Evolutionary conservation across 164 flowering plant genomes (phyloP).

Genomic region (Magnolia sinica): DNA sequence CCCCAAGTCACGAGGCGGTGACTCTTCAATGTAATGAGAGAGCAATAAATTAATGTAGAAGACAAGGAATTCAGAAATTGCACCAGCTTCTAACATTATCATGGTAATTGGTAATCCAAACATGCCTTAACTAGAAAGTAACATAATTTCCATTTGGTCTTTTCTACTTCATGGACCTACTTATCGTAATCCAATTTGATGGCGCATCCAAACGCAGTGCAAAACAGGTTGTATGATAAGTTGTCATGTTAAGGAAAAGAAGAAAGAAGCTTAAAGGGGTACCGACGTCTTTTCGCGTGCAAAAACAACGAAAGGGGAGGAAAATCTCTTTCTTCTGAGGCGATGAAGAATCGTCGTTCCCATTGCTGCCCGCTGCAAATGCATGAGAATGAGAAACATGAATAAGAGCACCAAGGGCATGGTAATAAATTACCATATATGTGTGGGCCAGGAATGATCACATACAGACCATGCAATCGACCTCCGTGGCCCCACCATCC

Average conservation of each 20-base stretch:
- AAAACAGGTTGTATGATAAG: background rate
- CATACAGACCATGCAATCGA: too few relatives aligned
- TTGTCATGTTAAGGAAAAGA: background rate
- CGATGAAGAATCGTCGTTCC: background rate
- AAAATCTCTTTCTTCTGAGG: conserved; percentile 33
- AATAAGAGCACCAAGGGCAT: background rate
- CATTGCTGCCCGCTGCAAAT: conserved; percentile 4
- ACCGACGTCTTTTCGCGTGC: conserved; percentile 55
- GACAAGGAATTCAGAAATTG: too few relatives aligned
- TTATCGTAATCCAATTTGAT: background rate
- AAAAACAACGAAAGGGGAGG: conserved; percentile 50
- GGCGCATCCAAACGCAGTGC: background rate
- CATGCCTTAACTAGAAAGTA: too few relatives aligned
- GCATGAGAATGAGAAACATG: conserved; percentile 3
- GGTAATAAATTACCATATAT: background rate
- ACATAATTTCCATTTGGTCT: too few relatives aligned
- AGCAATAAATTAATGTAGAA: too few relatives aligned
- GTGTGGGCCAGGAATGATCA: too few relatives aligned
- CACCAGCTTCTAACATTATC: too few relatives aligned
- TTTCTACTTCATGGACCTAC: background rate
- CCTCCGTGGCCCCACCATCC: too few relatives aligned
- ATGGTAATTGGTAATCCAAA: too few relatives aligned
- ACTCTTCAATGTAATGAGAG: too few relatives aligned
- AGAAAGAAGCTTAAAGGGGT: background rate
- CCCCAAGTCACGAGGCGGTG: too few relatives aligned